These are phyloP conservation scores for Megacollybia marginata DNA, from an alignment of 768 basidiomycete species.

Conservation along the genomic window DNA sequence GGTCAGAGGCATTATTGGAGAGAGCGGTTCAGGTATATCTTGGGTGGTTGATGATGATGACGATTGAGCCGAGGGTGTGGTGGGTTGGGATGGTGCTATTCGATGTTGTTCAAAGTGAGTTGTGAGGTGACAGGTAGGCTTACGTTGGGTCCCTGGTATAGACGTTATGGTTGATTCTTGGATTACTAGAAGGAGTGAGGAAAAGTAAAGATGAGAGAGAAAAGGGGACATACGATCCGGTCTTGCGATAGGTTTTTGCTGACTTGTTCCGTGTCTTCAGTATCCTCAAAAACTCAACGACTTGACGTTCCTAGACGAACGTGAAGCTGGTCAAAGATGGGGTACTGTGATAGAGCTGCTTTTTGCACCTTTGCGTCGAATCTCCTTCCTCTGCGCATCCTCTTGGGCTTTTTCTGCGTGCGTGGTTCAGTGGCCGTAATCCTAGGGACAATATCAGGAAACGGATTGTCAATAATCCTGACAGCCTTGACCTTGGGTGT, in stretches of 20 bases:
- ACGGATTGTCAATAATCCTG: conserved; percentile 87
- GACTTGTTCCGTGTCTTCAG: conserved; percentile 44
- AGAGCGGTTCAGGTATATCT: conserved; percentile 63
- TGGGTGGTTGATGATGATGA: too few species aligned
- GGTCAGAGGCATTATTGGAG: conserved; percentile 63
- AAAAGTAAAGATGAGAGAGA: conserved; percentile 4
- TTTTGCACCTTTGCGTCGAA: conserved; percentile 70
- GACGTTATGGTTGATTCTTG: conserved; percentile 22
- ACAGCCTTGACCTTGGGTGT: conserved; percentile 88
- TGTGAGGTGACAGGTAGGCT: not conserved
- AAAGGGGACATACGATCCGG: conserved; percentile 63
- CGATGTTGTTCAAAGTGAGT: not conserved
- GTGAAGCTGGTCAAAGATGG: too few species aligned
- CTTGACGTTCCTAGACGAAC: conserved; percentile 79
- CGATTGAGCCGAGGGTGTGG: not conserved
- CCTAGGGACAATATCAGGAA: conserved; percentile 89
- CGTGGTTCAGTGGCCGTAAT: conserved; percentile 92
- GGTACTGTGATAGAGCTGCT: conserved; percentile 67
- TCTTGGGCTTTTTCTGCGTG: conserved; percentile 79
- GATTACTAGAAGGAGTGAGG: conserved; percentile 25
- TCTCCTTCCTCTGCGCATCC: conserved; percentile 61
- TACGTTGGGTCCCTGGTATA: conserved; percentile 32
- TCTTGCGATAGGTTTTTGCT: conserved; percentile 80
- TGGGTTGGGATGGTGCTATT: too few species aligned
- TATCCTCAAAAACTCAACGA: conserved; percentile 83